Evolutionary conservation across 768 basidiomycete species (phyloP), one percentile per base, ranked within the genome.

Genomic region (Clitopilus passeckerianus): DNA sequence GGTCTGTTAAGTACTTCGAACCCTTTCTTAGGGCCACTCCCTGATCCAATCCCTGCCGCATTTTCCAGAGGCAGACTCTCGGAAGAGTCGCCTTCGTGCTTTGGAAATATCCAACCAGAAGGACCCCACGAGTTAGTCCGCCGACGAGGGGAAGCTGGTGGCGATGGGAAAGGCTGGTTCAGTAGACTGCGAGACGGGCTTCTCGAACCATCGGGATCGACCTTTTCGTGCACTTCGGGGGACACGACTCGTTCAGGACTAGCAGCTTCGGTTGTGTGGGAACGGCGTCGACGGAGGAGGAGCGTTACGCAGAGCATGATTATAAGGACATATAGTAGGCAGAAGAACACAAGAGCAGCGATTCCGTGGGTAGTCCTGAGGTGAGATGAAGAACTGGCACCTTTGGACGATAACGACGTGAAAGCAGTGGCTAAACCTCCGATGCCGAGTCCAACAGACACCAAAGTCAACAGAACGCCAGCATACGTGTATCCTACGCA

Each of bases 401-500:
- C 30, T 63, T 59, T n/a, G 22, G 71, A 65, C 10, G 73, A 74
- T 57, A 83, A 79, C 43, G 85, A 79, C 1, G 84, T 86, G 70
- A 92, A 90, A 6, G 89, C 78, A 2, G 80, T 75, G 16, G 75
- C 81, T 52, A 91, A 69, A 9, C 88, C 89, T 24, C 74, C 84
- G 18, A 91, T 64, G 27, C 91, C 91, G 23, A 84, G 64, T 14
- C 75, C 84, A 65, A 85, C 90, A 27, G 74, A 71, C 15, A 64
- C 65, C 30, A 86, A 56, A 14, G 75, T 74, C 54, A 83, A 62
- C 18, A 79, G 59, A 14, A 68, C 70, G 24, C 77, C 74, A 1
- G 74, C 52, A 53, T 59, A 60, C 10, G 34, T 56, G 34, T 59
- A 61, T n/a, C 57, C 35, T 43, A 54, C 52, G 20, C 44, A 22